Evolutionary conservation across 2,329 filamentous ascomycete genomes (phyloP).

Genomic region (Colletotrichum godetiae): DNA sequence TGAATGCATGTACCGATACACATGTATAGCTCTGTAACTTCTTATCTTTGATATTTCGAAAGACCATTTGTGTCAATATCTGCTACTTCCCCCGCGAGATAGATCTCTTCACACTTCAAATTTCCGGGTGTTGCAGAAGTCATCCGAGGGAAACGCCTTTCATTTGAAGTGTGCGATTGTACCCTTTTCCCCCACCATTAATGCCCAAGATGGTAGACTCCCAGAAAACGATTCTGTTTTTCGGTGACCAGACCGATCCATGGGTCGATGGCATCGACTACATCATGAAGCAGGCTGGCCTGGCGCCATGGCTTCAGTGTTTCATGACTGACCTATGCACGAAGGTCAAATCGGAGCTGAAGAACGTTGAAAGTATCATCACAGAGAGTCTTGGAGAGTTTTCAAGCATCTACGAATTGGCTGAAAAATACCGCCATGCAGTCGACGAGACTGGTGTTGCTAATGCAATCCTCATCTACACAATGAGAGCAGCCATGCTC

Average conservation of each 20-base stretch:
- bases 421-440: neutral
- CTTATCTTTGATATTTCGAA: too few relatives aligned
- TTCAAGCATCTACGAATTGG: neutral
- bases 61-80: too few relatives aligned
- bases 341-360: neutral
- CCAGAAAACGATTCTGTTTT: neutral
- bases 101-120: too few relatives aligned
- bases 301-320: neutral
- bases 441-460: neutral
- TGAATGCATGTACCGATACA: too few relatives aligned
- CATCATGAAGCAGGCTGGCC: neutral
- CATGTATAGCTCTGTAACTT: too few relatives aligned
- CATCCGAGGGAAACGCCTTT: too few relatives aligned
- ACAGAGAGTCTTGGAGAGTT: neutral
- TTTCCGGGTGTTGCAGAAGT: too few relatives aligned
- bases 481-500: neutral
- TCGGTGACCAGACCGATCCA: neutral
- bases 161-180: too few relatives aligned
- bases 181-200: too few relatives aligned
- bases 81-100: too few relatives aligned
- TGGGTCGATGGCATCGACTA: slow-evolving; percentile 10
- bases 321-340: neutral
- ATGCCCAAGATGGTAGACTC: too few relatives aligned
- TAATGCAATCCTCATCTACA: neutral
- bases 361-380: neutral